Evolutionary conservation across 148 eudicot species (phyloP).

Genomic region (Rhododendron ovatum): DNA sequence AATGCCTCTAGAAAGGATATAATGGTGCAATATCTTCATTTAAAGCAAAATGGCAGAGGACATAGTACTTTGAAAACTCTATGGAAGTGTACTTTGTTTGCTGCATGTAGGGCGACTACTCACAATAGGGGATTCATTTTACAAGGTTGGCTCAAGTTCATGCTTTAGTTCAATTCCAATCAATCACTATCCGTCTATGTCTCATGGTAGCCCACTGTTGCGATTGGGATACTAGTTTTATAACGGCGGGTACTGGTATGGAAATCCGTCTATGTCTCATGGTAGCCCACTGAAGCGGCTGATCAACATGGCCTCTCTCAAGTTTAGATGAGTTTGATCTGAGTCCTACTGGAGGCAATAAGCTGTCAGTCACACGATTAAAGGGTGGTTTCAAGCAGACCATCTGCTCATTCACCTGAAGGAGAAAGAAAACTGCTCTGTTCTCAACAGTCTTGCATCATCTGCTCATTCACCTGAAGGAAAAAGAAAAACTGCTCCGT

Average conservation of each 20-base stretch:
- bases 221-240: background rate
- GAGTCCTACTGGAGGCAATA: background rate
- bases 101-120: background rate
- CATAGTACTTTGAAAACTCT: background rate
- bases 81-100: no score
- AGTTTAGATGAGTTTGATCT: background rate
- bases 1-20: background rate
- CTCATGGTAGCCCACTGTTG: background rate
- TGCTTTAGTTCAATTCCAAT: background rate
- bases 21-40: background rate
- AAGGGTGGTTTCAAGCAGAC: background rate
- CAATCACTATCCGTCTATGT: background rate
- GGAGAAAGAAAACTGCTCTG: no score
- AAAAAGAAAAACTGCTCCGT: no score
- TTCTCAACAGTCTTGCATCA: no score
- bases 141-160: background rate
- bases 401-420: no score
- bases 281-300: background rate
- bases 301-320: background rate
- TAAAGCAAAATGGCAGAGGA: background rate
- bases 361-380: background rate
- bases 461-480: no score
- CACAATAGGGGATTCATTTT: background rate
- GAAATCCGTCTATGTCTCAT: no score
- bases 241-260: no score